Evolutionary conservation across 2,329 filamentous ascomycete genomes (phyloP), one percentile per base, ranked within the genome.

Genomic region (Neocatenulostroma microsporum): DNA sequence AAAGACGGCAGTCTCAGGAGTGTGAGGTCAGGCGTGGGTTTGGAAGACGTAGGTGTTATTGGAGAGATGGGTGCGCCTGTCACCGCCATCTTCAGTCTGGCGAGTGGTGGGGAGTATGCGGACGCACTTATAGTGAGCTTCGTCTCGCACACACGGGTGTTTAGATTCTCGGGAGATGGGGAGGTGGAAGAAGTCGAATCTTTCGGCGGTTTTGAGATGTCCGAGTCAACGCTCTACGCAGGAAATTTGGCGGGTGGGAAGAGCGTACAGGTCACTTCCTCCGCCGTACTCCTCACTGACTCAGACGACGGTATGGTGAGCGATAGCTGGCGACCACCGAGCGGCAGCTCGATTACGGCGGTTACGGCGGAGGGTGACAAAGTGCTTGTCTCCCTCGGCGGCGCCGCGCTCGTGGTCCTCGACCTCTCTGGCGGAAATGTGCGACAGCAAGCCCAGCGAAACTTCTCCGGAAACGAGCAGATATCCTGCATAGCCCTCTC

Each of bases 11-110:
- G 83, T 38, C 64, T 98, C 35, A 73, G 91, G 42, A 94, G 85
- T 56, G 85, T 98, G 17, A 76, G 91, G 37, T 96, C 89, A 57
- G 93, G 91, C 33, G 88, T 98, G 34, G 88, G 88, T 1, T 73
- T 96, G 34, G 86, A 95, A 56, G 49, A 95, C 38, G 65, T 88
- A 12, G 89, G 87, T 14, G 72, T 89, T 4, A 67, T 96, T 7
- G 84, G 80, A 23, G 82, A 93, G 30, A 78, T 96, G 63, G 70
- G 78, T 21, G 55, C 50, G 19, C 55, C 56, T 13, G 54, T 61
- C 11, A 50, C 54, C 3, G 50, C 46, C 10, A 45, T 60, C 10
- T 62, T 61, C 44, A 49, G 54, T 74, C 80, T 54, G 78, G 85
- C 27, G 78, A 78, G 37, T 78, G 94, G 2, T 94, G 87, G 66